Evolutionary conservation across 2,329 filamentous ascomycete genomes (phyloP).

Genomic region (Aspergillus ochraceoroseus): DNA sequence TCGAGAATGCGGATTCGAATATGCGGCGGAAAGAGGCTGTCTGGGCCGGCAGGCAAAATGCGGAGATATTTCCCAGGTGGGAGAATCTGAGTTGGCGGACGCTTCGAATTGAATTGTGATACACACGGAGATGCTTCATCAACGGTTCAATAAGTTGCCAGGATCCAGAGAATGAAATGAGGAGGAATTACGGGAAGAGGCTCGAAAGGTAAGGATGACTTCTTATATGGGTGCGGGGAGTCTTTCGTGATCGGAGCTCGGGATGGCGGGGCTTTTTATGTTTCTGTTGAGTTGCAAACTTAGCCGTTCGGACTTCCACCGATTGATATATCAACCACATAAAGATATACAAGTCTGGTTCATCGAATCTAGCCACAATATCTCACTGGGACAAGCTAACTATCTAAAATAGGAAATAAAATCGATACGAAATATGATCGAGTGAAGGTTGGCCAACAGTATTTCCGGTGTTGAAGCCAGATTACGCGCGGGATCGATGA

Average conservation of each 20-base stretch:
- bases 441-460: too few species aligned
- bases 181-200: too few species aligned
- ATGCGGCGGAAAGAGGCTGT: conserved; percentile 19
- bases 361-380: too few species aligned
- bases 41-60: conserved; percentile 18
- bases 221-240: conserved; percentile 11
- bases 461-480: too few species aligned
- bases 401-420: too few species aligned
- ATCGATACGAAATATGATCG: too few species aligned
- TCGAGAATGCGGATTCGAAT: conserved; percentile 22
- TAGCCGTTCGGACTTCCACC: conserved; percentile 21
- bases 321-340: conserved; percentile 1
- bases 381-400: too few species aligned
- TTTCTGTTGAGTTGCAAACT: conserved; percentile 18
- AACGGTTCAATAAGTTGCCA: conserved; percentile 10
- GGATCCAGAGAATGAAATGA: not conserved
- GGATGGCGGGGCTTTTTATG: not conserved
- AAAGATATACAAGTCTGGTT: too few species aligned
- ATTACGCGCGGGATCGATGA: too few species aligned
- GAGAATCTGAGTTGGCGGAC: conserved; percentile 21
- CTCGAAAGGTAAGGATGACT: conserved; percentile 1
- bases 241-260: not conserved
- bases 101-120: conserved; percentile 23
- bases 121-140: conserved; percentile 29
- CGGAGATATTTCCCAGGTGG: conserved; percentile 13